Evolutionary conservation across 2,329 filamentous ascomycete species (phyloP), one percentile per base, ranked within the genome.

Genomic region (Hypoxylon sp.): DNA sequence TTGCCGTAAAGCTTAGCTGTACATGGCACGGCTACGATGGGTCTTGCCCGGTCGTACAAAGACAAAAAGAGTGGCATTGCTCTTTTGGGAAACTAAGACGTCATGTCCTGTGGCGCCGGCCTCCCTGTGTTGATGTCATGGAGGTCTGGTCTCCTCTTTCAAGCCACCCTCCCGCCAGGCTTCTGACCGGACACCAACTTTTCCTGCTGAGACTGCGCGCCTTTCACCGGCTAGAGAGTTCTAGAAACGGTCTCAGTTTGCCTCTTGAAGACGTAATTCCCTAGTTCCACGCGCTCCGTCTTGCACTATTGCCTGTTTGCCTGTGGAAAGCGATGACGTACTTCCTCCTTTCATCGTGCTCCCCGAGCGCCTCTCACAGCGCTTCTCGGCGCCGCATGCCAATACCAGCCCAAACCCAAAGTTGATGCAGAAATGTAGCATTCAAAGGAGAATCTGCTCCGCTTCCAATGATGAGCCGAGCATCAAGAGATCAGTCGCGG

Each of bases 51-150:
- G 47, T 53, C 23, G 35, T 31, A 55, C 37, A 55, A 54, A 43
- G 40, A 29, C 38, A 46, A 33, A 40, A 41, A n/a, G 18, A 3
- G 7, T 21, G 37, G 3, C 9, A 63, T 58, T 65, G 53, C 65
- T 13, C 58, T 58, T 67, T 67, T 66, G 58, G 66, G 64, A 52
- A 67, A 63, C 26, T 38, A 58, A 31, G 53, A 67, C 60, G 62
- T 67, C 60, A 65, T 62, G 23, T 5, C 17, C 11, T 48, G 55
- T 56, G 57, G 60, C 62, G 51, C 29, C 31, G 11, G 48, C 42
- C 43, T 24, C 27, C 26, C 15, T 48, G 46, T 23, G 35, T 60
- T 64, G 61, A 66, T 64, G 63, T 64, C 61, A 66, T 64, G 29
- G 31, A 31, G 47, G 37, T 17, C n/a, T 42, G 15, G 24, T 24